These are phyloP conservation scores for Mycosarcoma mackinlayi DNA, from an alignment of 1,284 basidiomycete species.

Conservation along the genomic window DNA sequence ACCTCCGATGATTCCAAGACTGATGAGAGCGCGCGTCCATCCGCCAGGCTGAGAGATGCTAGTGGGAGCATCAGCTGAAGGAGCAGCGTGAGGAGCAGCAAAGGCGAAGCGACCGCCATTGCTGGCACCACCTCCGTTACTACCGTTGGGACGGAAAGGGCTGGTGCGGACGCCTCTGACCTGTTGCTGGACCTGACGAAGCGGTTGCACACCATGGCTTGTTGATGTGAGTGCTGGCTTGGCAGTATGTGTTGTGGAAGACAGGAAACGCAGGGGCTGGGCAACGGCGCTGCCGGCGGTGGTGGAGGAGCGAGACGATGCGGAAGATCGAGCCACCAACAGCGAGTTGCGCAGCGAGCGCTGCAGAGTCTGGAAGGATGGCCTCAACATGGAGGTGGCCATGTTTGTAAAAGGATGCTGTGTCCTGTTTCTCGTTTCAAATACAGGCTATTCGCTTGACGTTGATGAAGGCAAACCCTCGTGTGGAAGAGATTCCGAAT, in stretches of 20 bases:
- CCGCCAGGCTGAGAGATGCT: constrained; percentile 58
- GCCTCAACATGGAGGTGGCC: constrained; percentile 35
- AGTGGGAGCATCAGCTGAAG: constrained; percentile 50
- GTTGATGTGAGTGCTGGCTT: constrained; percentile 14
- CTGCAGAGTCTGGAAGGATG: constrained; percentile 45
- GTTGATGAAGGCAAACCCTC: too few species aligned
- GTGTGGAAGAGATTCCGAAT: too few species aligned
- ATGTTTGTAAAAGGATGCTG: not conserved
- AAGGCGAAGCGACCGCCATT: constrained; percentile 38
- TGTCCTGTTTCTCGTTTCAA: too few species aligned
- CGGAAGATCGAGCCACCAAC: constrained; percentile 44
- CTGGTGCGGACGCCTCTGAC: constrained; percentile 44
- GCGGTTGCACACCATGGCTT: constrained; percentile 9
- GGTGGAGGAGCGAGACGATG: constrained; percentile 5
- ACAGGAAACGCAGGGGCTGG: constrained; percentile 32
- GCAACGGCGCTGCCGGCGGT: constrained; percentile 27
- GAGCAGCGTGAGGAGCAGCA: constrained; percentile 53
- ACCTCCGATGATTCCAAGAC: constrained; percentile 63
- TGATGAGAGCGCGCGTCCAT: constrained; percentile 59
- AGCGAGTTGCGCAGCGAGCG: constrained; percentile 45
- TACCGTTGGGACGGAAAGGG: constrained; percentile 44
- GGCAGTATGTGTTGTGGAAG: constrained; percentile 11
- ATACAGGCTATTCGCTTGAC: too few species aligned
- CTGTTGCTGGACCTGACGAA: constrained; percentile 40
- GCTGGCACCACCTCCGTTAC: constrained; percentile 9